Conservation (phyloP, 139 green algal genomes). For the Pycnococcus provasolii region DNA sequence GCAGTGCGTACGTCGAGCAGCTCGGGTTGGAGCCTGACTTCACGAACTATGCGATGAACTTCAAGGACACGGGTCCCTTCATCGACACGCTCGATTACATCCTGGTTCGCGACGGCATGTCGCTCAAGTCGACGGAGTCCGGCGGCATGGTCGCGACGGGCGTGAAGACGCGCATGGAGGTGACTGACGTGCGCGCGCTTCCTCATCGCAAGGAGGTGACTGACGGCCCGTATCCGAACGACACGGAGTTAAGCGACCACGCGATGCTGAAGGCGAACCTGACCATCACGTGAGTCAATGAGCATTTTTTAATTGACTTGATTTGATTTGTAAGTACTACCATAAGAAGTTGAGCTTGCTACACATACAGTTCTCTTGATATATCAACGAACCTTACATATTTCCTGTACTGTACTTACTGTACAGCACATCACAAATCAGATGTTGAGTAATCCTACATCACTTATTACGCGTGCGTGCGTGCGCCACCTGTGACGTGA, state of each 20-base stretch:
- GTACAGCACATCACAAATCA: too few relatives aligned
- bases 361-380: too few relatives aligned
- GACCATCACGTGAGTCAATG: too few relatives aligned
- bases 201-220: conserved; percentile 23
- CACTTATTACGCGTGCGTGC: too few relatives aligned
- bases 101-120: conserved; percentile 15
- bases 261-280: conserved; percentile 14
- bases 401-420: too few relatives aligned
- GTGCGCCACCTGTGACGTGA: too few relatives aligned
- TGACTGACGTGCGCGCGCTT: conserved; percentile 13
- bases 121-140: background rate
- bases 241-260: conserved; percentile 27
- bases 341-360: too few relatives aligned
- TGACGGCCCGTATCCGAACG: conserved; percentile 12
- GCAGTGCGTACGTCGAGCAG: background rate
- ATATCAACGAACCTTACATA: too few relatives aligned
- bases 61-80: conserved; percentile 30
- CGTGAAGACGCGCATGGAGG: background rate
- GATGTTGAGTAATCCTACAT: too few relatives aligned
- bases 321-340: too few relatives aligned
- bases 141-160: background rate
- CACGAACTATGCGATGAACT: conserved; percentile 30
- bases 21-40: conserved; percentile 32
- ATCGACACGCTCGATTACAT: conserved; percentile 38
- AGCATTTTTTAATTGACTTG: too few relatives aligned